Conservation (phyloP, 257 asterid genomes). For the Handroanthus guayacan region DNA sequence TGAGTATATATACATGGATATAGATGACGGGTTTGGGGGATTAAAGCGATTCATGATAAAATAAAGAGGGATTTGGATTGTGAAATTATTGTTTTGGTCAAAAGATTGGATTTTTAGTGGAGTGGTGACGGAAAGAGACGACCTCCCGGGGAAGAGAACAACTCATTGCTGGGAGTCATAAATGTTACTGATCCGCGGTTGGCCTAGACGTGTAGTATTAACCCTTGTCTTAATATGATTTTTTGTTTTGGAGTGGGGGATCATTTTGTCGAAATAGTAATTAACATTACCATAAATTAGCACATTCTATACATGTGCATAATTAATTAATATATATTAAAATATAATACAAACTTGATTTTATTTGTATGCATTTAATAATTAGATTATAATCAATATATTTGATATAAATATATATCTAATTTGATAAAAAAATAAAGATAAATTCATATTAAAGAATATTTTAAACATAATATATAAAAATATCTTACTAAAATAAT, state of each 20-base stretch:
- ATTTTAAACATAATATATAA: too few relatives aligned
- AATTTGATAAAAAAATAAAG: too few relatives aligned
- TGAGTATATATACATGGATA: neutral
- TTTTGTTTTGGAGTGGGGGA: neutral
- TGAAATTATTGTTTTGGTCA: neutral
- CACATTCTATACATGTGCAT: too few relatives aligned
- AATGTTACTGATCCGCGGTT: neutral
- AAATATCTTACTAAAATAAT: too few relatives aligned
- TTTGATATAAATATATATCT: too few relatives aligned
- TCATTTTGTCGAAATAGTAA: too few relatives aligned
- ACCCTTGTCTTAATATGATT: neutral
- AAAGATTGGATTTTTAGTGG: constrained; percentile 7
- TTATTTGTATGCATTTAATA: too few relatives aligned
- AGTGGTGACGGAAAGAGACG: neutral
- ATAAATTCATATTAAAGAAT: too few relatives aligned
- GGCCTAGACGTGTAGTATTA: neutral
- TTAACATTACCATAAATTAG: too few relatives aligned
- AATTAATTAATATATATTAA: too few relatives aligned
- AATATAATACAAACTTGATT: too few relatives aligned
- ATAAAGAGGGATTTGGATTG: neutral
- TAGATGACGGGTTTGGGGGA: neutral
- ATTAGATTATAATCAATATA: too few relatives aligned
- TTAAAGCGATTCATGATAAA: constrained; percentile 1
- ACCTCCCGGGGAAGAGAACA: neutral
- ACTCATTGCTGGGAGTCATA: neutral